Conservation (phyloP, 106 monocot genomes). For the Acorus gramineus region DNA sequence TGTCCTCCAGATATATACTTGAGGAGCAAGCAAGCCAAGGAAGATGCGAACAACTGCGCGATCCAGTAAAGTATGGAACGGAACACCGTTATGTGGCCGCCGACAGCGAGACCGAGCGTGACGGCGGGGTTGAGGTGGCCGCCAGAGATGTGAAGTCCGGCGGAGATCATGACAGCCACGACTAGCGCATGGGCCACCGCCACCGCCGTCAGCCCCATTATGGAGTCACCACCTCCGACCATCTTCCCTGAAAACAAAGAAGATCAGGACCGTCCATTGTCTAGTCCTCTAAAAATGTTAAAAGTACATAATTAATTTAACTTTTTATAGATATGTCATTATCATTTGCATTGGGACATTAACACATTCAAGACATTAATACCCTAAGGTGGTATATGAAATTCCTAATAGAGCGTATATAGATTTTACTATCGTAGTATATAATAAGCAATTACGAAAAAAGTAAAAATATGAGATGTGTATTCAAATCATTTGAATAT, state of each 20-base stretch:
- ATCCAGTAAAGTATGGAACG: conserved; percentile 55
- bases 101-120: conserved; percentile 62
- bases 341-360: no score
- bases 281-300: no score
- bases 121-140: conserved; percentile 82
- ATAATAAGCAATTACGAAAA: no score
- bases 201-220: conserved; percentile 64
- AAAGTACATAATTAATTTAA: no score
- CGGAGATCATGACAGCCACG: conserved; percentile 63
- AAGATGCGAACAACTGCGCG: conserved; percentile 59
- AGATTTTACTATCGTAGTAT: no score
- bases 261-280: no score
- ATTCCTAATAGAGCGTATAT: no score
- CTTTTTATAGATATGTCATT: no score
- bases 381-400: no score
- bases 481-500: no score
- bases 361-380: no score
- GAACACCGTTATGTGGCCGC: conserved; percentile 60
- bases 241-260: conserved; percentile 16
- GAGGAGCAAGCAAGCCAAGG: conserved; percentile 65
- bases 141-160: conserved; percentile 76
- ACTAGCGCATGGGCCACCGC: conserved; percentile 60
- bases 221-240: conserved; percentile 39
- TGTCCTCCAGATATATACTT: conserved; percentile 60
- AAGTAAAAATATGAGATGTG: no score